Evolutionary conservation across 1,139 yeast species (phyloP).

Genomic region (Martiniozyma asiatica): DNA sequence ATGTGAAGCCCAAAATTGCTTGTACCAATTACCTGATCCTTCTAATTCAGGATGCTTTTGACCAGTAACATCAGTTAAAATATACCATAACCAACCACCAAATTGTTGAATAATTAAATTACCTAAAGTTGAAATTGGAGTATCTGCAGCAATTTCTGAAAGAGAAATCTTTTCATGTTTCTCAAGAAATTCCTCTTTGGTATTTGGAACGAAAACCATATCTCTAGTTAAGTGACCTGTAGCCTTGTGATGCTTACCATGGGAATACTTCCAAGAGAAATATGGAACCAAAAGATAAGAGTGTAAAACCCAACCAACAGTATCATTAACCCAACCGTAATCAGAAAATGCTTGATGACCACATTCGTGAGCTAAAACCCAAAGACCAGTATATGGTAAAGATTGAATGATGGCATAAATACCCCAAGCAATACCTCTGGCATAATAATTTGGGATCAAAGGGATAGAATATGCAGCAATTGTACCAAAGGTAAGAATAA

Average conservation of each 20-base stretch:
- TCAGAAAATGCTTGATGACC: slow-evolving; percentile 82
- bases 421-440: slow-evolving; percentile 49
- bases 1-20: slow-evolving; percentile 41
- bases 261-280: slow-evolving; percentile 77
- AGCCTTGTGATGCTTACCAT: slow-evolving; percentile 79
- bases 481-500: slow-evolving; percentile 39
- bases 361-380: slow-evolving; percentile 88
- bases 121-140: slow-evolving; percentile 53
- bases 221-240: slow-evolving; percentile 74
- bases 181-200: slow-evolving; percentile 40
- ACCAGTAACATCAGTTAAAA: slow-evolving; percentile 66
- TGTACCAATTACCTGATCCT: slow-evolving; percentile 19
- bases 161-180: slow-evolving; percentile 28
- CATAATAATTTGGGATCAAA: slow-evolving; percentile 28
- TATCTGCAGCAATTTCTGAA: slow-evolving; percentile 56
- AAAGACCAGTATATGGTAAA: slow-evolving; percentile 70
- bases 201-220: slow-evolving; percentile 71
- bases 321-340: slow-evolving; percentile 55
- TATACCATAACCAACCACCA: slow-evolving; percentile 63
- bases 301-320: slow-evolving; percentile 74
- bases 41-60: slow-evolving; percentile 41
- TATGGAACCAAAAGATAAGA: slow-evolving; percentile 71
- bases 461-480: slow-evolving; percentile 45
- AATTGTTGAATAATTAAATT: slow-evolving; percentile 56
- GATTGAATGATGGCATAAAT: slow-evolving; percentile 13